These are phyloP conservation scores for Dictyostelium firmibasis DNA, from an alignment of 78 protist species.

Conservation along the genomic window DNA sequence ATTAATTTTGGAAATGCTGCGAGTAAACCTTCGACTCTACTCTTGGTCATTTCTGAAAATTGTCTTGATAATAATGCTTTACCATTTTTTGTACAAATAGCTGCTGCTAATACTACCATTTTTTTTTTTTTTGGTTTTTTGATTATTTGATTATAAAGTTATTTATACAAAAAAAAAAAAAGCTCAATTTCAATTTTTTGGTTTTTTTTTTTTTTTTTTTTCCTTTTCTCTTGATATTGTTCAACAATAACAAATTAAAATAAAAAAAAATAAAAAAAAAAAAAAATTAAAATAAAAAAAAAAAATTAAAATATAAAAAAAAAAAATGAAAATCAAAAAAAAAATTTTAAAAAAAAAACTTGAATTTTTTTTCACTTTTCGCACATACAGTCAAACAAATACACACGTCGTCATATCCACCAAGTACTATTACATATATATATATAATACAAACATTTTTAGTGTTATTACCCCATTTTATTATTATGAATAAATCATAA, in stretches of 20 bases:
- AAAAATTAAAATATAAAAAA: background rate
- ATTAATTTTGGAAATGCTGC: conserved; percentile 97
- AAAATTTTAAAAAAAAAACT: background rate
- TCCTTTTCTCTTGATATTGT: too few species aligned
- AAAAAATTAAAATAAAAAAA: too few species aligned
- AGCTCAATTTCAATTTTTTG: too few species aligned
- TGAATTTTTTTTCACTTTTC: background rate
- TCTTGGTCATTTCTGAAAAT: conserved; percentile 93
- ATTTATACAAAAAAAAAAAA: background rate
- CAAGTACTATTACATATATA: too few species aligned
- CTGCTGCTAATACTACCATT: conserved; percentile 81
- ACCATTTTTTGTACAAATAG: conserved; percentile 81
- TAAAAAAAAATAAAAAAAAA: too few species aligned
- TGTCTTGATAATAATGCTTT: conserved; percentile 94
- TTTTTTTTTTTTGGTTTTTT: too few species aligned
- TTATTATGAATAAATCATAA: background rate
- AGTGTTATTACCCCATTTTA: too few species aligned
- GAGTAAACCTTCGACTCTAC: conserved; percentile 95
- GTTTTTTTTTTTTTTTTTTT: too few species aligned
- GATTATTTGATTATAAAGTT: background rate
- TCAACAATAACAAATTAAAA: too few species aligned
- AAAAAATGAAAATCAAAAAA: background rate
- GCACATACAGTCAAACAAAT: background rate
- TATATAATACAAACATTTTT: too few species aligned
- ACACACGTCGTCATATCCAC: background rate